phyloP scores from a whole-genome alignment of 2,329 filamentous ascomycete genomes.

The Paramyrothecium roridum region DNA sequence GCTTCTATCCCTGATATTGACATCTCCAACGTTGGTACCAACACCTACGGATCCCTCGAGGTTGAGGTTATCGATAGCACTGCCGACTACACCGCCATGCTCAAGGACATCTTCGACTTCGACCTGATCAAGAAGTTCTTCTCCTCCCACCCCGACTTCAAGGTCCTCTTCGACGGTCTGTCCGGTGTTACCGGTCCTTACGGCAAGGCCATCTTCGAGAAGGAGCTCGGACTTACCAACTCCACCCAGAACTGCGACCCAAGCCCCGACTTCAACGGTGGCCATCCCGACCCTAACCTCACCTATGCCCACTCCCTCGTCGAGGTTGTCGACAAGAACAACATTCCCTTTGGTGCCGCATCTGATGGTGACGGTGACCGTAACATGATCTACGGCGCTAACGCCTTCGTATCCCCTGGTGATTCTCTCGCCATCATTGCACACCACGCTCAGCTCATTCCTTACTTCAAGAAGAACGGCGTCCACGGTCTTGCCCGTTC shows the following conservation, averaged over 20 bases:
- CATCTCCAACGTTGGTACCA: slow-evolving; percentile 75
- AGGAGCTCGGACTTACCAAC: slow-evolving; percentile 79
- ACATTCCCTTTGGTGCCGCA: slow-evolving; percentile 92
- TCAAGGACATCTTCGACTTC: slow-evolving; percentile 99
- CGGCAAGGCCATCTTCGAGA: slow-evolving; percentile 89
- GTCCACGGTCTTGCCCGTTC: slow-evolving; percentile 93
- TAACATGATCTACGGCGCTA: slow-evolving; percentile 99
- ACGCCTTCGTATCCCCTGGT: slow-evolving; percentile 92
- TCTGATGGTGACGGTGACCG: slow-evolving; percentile 97
- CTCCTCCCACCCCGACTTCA: slow-evolving; percentile 82
- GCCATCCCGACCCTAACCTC: slow-evolving; percentile 96
- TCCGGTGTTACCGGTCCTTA: slow-evolving; percentile 95
- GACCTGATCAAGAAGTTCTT: slow-evolving; percentile 94
- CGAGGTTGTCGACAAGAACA: slow-evolving; percentile 85
- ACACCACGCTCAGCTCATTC: slow-evolving; percentile 92
- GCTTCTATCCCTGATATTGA: slow-evolving; percentile 84
- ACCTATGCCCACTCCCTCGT: slow-evolving; percentile 95
- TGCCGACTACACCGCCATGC: slow-evolving; percentile 86
- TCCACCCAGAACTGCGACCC: slow-evolving; percentile 88
- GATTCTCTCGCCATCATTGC: slow-evolving; percentile 98
- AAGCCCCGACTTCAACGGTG: slow-evolving; percentile 91
- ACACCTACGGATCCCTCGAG: slow-evolving; percentile 81
- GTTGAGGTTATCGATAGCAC: slow-evolving; percentile 95
- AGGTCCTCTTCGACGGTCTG: slow-evolving; percentile 92
- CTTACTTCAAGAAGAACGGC: slow-evolving; percentile 97